phyloP scores from a whole-genome alignment of 148 eudicot species.

The Diospyros kaki region DNA sequence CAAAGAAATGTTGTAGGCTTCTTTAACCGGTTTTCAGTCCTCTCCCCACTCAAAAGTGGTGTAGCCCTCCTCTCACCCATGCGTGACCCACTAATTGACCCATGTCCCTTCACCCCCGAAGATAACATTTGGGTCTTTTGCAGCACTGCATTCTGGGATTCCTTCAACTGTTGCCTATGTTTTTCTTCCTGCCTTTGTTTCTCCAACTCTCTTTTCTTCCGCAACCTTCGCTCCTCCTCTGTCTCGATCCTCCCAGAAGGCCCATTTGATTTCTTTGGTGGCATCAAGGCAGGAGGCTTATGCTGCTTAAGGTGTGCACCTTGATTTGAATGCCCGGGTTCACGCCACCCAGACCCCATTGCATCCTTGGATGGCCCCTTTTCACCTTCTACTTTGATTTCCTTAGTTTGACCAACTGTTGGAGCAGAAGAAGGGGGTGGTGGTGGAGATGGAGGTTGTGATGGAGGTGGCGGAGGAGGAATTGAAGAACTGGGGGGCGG shows the following conservation, averaged over 20 bases:
- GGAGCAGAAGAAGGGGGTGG: slow-evolving; percentile 46
- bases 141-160: slow-evolving; percentile 52
- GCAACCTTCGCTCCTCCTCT: slow-evolving; percentile 82
- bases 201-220: slow-evolving; percentile 82
- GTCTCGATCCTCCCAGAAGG: slow-evolving; percentile 66
- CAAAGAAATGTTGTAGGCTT: slow-evolving; percentile 93
- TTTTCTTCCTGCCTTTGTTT: slow-evolving; percentile 78
- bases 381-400: slow-evolving; percentile 44
- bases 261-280: slow-evolving; percentile 47
- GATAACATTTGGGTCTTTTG: slow-evolving; percentile 63
- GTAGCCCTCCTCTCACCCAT: slow-evolving; percentile 77
- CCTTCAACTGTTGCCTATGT: slow-evolving; percentile 69
- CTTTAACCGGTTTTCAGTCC: slow-evolving; percentile 87
- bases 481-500: slow-evolving; percentile 56
- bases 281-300: slow-evolving; percentile 53
- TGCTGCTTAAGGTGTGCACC: slow-evolving; percentile 45
- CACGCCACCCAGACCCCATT: slow-evolving; percentile 13
- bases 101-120: slow-evolving; percentile 67
- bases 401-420: slow-evolving; percentile 37
- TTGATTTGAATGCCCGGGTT: slow-evolving; percentile 22
- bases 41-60: slow-evolving; percentile 67
- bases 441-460: slow-evolving; percentile 58
- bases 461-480: slow-evolving; percentile 69
- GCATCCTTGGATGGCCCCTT: slow-evolving; percentile 40
- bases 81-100: slow-evolving; percentile 71